Base-by-base conservation (phyloP, 2,329 filamentous ascomycete genomes). In the Phoma herbarum region DNA sequence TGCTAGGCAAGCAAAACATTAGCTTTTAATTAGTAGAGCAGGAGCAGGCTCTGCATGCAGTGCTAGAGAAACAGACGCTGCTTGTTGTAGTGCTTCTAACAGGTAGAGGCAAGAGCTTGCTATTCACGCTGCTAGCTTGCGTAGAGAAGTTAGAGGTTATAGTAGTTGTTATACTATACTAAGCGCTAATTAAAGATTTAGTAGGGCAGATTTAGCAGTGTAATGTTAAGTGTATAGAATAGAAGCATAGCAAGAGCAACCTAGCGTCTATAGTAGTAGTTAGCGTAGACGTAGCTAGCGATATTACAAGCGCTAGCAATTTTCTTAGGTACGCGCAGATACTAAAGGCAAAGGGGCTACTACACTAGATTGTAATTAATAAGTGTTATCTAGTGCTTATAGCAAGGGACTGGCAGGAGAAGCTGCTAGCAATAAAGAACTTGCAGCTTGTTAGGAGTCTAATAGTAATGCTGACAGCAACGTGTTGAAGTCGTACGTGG, bases 61-160 rank as follows among this genome's bases (percentile, higher is more conserved):
- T 62, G 20, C 12, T 67, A 14, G 52, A 62, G 2, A 57, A 46
- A 28, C 23, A 60, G 50, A 66, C 56, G 14, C 65, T 41, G 48
- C 61, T 71, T 1, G 33, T 68, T 69, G 22, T 48, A 2, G 14
- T 48, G 9, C 45, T 48, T n/a, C 65, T 39, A 28, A 70, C 46
- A 12, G 53, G 60, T 7, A 52, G 65, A 22, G 61, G 66, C 9
- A 70, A 70, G 60, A 72, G 65, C 53, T 57, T 72, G 26, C 63
- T 72, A 14, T 70, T 70, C 39, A 70, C 31, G 16, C 43, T 62
- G 11, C 64, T 20, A 16, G 64, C 49, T 49, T 47, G 22, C 22
- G 7, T 52, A 18, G 29, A 26, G 14, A 22, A 53, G n/a, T 6
- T 26, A 3, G 49, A 59, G 3, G 59, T 68, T 1, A 70, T 52